These are phyloP conservation scores for Albugo laibachii DNA, from an alignment of 352 stramenopile genomes.

Conservation along the genomic window DNA sequence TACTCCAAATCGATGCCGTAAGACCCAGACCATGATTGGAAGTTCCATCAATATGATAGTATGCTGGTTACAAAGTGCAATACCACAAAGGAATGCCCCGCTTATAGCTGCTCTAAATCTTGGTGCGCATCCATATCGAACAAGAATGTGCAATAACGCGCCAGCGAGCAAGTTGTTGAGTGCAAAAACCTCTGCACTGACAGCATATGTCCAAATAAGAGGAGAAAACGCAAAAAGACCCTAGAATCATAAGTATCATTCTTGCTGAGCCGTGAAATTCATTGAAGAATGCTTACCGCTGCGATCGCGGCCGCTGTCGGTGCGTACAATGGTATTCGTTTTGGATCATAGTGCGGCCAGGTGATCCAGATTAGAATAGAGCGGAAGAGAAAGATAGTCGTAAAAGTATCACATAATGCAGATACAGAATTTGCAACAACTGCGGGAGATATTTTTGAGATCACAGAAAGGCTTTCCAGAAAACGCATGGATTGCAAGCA, in stretches of 20 bases:
- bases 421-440: neutral
- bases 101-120: slow-evolving; percentile 7
- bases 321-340: slow-evolving; percentile 1
- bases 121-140: slow-evolving; percentile 13
- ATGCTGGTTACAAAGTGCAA: slow-evolving; percentile 93
- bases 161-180: slow-evolving; percentile 90
- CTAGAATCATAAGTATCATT: too few species aligned
- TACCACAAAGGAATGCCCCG: slow-evolving; percentile 78
- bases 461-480: too few species aligned
- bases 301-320: slow-evolving; percentile 25
- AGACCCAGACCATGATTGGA: slow-evolving; percentile 64
- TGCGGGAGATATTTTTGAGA: too few species aligned
- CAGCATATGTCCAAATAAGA: slow-evolving; percentile 88
- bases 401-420: slow-evolving; percentile 30
- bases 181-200: slow-evolving; percentile 89
- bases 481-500: too few species aligned
- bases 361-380: slow-evolving; percentile 25
- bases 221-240: slow-evolving; percentile 76
- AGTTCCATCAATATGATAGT: slow-evolving; percentile 86
- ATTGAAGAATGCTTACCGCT: slow-evolving; percentile 13
- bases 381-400: slow-evolving; percentile 28
- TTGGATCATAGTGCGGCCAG: too few species aligned
- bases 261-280: too few species aligned
- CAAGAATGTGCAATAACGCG: slow-evolving; percentile 43
- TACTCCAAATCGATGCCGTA: slow-evolving; percentile 22